phyloP scores from a whole-genome alignment of 805 yeast species.

The Candida coleopterorum region DNA sequence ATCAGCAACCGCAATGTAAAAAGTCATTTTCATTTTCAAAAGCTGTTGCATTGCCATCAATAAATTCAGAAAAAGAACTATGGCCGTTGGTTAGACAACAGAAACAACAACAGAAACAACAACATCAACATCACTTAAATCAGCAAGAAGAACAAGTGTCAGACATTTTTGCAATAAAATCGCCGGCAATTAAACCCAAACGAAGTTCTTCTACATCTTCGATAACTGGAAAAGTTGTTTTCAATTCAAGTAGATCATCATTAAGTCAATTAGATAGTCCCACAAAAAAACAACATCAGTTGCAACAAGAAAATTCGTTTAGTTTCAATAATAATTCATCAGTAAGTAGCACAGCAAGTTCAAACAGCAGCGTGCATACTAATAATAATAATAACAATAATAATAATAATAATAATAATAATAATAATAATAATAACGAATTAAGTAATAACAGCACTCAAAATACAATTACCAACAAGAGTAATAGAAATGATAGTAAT shows the following conservation, averaged over 20 bases:
- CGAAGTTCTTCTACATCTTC: slow-evolving; percentile 18
- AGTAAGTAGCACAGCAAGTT: slow-evolving; percentile 4
- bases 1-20: slow-evolving; percentile 9
- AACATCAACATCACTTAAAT: too few species aligned
- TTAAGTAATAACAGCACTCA: too few species aligned
- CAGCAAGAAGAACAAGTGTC: not conserved
- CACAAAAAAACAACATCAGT: slow-evolving; percentile 2
- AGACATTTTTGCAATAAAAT: not conserved
- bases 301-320: not conserved
- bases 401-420: too few species aligned
- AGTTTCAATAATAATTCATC: slow-evolving; percentile 4
- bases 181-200: slow-evolving; percentile 8
- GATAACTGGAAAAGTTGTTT: slow-evolving; percentile 25
- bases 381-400: too few species aligned
- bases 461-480: slow-evolving; percentile 1
- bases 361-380: slow-evolving; percentile 2
- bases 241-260: slow-evolving; percentile 18
- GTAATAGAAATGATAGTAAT: not conserved
- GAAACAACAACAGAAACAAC: too few species aligned
- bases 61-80: slow-evolving; percentile 6
- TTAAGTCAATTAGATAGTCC: slow-evolving; percentile 9
- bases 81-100: slow-evolving; percentile 1
- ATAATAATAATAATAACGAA: too few species aligned
- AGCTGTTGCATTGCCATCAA: slow-evolving; percentile 5
- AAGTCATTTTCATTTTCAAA: slow-evolving; percentile 14